A percentile compares a stretch with the other conserved stretches of the same genome.
These are phyloP conservation scores for Phaffia rhodozyma DNA, from an alignment of 1,284 basidiomycete genomes.

Conservation along the genomic window DNA sequence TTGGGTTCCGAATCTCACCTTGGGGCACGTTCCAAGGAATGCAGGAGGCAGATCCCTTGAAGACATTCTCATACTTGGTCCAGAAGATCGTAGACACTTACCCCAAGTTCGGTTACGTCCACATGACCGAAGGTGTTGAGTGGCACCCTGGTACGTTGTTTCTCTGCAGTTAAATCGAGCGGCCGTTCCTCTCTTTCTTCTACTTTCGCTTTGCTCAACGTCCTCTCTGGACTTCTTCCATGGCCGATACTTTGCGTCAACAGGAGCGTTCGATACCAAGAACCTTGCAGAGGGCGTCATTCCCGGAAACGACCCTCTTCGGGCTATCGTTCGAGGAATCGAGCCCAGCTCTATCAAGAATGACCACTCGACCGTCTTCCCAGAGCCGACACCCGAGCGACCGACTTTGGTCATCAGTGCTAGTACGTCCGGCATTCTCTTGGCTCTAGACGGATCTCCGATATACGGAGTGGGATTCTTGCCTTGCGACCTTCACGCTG, in stretches of 20 bases:
- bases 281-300: constrained; percentile 20
- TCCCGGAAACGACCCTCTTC: constrained; percentile 22
- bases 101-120: constrained; percentile 47
- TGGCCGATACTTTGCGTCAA: constrained; percentile 19
- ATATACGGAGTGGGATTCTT: constrained; percentile 33
- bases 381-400: constrained; percentile 18
- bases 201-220: too few relatives aligned
- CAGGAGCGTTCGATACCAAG: constrained; percentile 11
- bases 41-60: constrained; percentile 39
- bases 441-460: too few relatives aligned
- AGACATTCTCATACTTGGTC: constrained; percentile 28
- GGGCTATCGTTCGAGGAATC: constrained; percentile 21
- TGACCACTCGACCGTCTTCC: constrained; percentile 19
- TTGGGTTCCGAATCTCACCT: constrained; percentile 46
- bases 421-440: neutral
- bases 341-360: constrained; percentile 11
- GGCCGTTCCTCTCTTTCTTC: too few relatives aligned
- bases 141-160: constrained; percentile 38
- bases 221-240: too few relatives aligned
- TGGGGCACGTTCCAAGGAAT: constrained; percentile 41
- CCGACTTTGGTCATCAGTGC: constrained; percentile 20
- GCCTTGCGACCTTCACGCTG: constrained; percentile 26
- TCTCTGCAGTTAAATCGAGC: too few relatives aligned
- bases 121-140: constrained; percentile 27
- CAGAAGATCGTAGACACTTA: constrained; percentile 32